Conservation (phyloP, 2,329 filamentous ascomycete genomes). For the Fusarium sp. region DNA sequence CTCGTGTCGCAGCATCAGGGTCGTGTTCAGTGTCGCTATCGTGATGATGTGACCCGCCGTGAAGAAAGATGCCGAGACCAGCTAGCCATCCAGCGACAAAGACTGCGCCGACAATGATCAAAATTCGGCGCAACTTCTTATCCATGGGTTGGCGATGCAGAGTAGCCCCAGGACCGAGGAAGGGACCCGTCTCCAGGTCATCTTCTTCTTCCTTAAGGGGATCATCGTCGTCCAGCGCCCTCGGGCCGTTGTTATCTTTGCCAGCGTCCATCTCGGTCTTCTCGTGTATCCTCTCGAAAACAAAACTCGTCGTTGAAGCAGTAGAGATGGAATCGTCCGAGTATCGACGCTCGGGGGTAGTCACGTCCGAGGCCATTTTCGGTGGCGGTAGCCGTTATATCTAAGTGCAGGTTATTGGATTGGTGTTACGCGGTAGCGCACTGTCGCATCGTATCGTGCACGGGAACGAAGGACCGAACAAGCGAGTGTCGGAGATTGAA, state of each 20-base stretch:
- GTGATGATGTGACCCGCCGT: slow-evolving; percentile 73
- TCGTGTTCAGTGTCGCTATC: slow-evolving; percentile 73
- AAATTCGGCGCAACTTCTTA: slow-evolving; percentile 69
- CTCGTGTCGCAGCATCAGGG: slow-evolving; percentile 71
- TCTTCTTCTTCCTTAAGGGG: slow-evolving; percentile 51
- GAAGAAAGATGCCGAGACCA: slow-evolving; percentile 75
- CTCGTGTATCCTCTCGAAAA: slow-evolving; percentile 81
- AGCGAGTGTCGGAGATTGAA: slow-evolving; percentile 16
- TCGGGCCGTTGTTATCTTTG: slow-evolving; percentile 47
- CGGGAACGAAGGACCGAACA: slow-evolving; percentile 8
- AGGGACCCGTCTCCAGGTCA: slow-evolving; percentile 65
- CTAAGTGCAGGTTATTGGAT: not conserved
- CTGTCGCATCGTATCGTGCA: slow-evolving; percentile 43
- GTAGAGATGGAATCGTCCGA: slow-evolving; percentile 75
- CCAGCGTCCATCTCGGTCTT: slow-evolving; percentile 52
- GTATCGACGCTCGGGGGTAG: slow-evolving; percentile 39
- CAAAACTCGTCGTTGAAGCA: slow-evolving; percentile 84
- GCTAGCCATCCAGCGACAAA: slow-evolving; percentile 76
- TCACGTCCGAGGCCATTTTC: slow-evolving; percentile 36
- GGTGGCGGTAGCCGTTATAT: slow-evolving; percentile 12
- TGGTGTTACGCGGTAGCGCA: slow-evolving; percentile 18
- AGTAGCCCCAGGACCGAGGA: slow-evolving; percentile 56
- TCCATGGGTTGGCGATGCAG: slow-evolving; percentile 69
- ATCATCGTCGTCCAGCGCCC: slow-evolving; percentile 60
- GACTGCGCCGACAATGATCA: slow-evolving; percentile 70